Evolutionary conservation across 2,329 filamentous ascomycete genomes (phyloP), one percentile per base, ranked within the genome.

Genomic region (Aspergillus vadensis): DNA sequence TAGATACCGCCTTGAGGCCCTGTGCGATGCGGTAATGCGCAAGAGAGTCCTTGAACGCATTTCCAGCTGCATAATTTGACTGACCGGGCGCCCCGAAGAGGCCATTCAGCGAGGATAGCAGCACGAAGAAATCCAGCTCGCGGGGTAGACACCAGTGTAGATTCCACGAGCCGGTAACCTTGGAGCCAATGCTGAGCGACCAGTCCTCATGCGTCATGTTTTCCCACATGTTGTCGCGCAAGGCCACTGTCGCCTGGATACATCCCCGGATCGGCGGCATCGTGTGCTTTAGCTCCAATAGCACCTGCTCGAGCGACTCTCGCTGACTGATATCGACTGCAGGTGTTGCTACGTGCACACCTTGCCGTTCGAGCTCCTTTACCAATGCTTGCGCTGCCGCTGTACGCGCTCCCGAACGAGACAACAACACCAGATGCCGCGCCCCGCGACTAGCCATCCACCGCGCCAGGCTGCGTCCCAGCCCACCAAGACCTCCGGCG

Each of bases 201-300:
- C 56, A 58, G 19, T 58, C 49, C 14, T 58, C 56, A 23, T 58
- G 23, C 14, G 48, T 48, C 56, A 58, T 53, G 3, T 54, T 44
- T 4, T 38, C 21, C 25, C 43, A 58, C 5, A 58, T n/a, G 4
- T 27, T 21, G 39, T 53, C 56, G 12, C 23, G 36, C 5, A 49
- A 39, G 21, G 32, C 57, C 49, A 58, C 23, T 10, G 50, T 47
- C 4, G 19, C 57, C 38, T 58, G 57, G 9, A 58, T 53, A 14
- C 57, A 58, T n/a, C 57, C 57, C 21, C 48, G 39, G n/a, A 58
- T 21, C 30, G 49, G 57, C 3, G 57, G 57, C 57, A 58, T 58
- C n/a, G 43, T 47, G 10, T 10, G 12, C 5, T 25, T n/a, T 9
- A 56, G 21, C 5, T 53, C 27, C 27, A 9, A 27, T 27, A 59